Base-by-base conservation (phyloP, 768 basidiomycete genomes). In the Harrya chromipes region DNA sequence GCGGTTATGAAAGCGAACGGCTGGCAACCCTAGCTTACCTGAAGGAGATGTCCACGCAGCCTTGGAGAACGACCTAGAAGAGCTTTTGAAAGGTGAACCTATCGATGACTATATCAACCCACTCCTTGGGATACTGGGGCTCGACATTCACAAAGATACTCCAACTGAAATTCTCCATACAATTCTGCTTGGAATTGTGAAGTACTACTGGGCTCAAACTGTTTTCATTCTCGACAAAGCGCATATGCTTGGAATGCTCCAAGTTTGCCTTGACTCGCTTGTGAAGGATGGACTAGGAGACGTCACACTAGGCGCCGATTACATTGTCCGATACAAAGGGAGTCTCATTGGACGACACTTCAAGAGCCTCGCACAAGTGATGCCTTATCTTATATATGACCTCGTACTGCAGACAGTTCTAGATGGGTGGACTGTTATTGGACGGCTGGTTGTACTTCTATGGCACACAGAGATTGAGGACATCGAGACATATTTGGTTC, bases 381-480 rank as follows among this genome's bases (percentile, higher is more conserved):
- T 66, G 50, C 57, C 64, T 0, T 64, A 57, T 37, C 44, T 65
- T 0, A 47, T 71, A 0, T 62, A 74, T 17, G 66, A 72, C 17
- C 58, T 77, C 5, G 57, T 67, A 0, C 54, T 59, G 6, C 3
- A 29, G 0, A 33, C 5, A 2, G 59, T 64, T 1, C 67, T 73
- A 17, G 10, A 46, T 7, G 52, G 69, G 0, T 71, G 66, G 35
- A 64, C 64, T 10, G 59, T 70, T 0, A 55, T 72, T 14, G 72
- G 72, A 0, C 60, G 66, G 10, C 64, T 78, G 0, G 40, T 63
- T 0, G 68, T 73, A 0, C 58, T 76, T 0, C 55, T 78, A 0
- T 79, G 77, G 78, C 54, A 74, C 10, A 64, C 67, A 0, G 64
- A 68, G 50, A 78, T 78, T n/a, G 39, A 52, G 0, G 55, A 77